Base-by-base conservation (phyloP, 345 rosid genomes). In the Corchorus olitorius region DNA sequence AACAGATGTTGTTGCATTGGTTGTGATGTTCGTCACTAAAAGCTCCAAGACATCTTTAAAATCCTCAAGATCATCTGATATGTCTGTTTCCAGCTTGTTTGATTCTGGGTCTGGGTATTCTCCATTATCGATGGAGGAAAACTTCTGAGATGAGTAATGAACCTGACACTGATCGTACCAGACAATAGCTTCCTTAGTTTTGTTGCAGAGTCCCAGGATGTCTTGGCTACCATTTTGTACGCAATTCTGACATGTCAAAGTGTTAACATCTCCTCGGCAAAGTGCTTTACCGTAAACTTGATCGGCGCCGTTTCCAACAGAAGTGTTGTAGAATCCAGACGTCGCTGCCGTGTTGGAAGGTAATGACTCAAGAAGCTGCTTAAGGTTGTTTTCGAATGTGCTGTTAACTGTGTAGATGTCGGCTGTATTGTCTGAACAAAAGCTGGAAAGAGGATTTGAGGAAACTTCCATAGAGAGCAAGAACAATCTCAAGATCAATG, bases 131-230 rank as follows among this genome's bases (percentile, higher is more conserved):
- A 37, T 49, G 37, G 11, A 4, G 2, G 33, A 13, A 58, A 52
- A 50, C 70, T 74, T 27, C 20, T 16, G 62, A 7, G 45, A 45
- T 0, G 89, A 86, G 77, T 84, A 86, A 10, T 67, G 82, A 49
- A 86, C 70, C 76, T 84, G 83, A 61, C 89, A 86, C 4, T 20
- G 39, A 35, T 86, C 86, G 27, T 80, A 59, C 86, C 87, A 86
- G 37, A 82, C 77, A 10, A 72, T 70, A 7, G 79, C 86, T 27
- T 80, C 79, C 35, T 6, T n/a, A 4, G 63, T 70, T 6, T 7
- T 67, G 70, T 7, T 67, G 70, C 84, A 84, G 4, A 0, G 11
- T 6, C 63, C 3, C 52, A 74, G 3, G 48, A 86, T 80, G 27
- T 68, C 70, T 10, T 62, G 68, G 10, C 58, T 50, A 69, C 86